These are phyloP conservation scores for Huiozyma sinensis DNA, from an alignment of 805 yeast species.

Conservation along the genomic window DNA sequence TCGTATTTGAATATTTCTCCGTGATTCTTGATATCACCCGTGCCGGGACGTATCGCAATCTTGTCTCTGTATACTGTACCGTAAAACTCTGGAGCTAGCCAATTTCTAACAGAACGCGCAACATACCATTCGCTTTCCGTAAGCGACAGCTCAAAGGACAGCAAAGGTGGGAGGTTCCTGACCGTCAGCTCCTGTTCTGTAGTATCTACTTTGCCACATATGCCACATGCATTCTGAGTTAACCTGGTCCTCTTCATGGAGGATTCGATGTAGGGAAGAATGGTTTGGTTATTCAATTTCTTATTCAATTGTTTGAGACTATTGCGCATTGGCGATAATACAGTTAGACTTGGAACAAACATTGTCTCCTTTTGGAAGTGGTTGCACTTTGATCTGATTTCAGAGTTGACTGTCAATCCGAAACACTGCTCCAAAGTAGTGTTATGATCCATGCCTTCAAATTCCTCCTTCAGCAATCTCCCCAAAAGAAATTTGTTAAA, in stretches of 20 bases:
- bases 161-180: conserved; percentile 50
- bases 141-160: conserved; percentile 51
- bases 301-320: conserved; percentile 22
- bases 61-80: conserved; percentile 32
- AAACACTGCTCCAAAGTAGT: conserved; percentile 23
- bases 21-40: conserved; percentile 21
- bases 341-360: conserved; percentile 17
- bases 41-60: conserved; percentile 27
- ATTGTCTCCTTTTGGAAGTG: conserved; percentile 13
- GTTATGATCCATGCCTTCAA: conserved; percentile 13
- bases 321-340: conserved; percentile 21
- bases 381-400: conserved; percentile 16
- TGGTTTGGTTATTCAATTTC: conserved; percentile 28
- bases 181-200: conserved; percentile 45
- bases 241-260: conserved; percentile 44
- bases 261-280: conserved; percentile 50
- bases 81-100: conserved; percentile 57
- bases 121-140: conserved; percentile 43
- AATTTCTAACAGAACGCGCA: conserved; percentile 39
- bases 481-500: conserved; percentile 21
- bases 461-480: conserved; percentile 21
- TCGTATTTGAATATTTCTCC: conserved; percentile 40
- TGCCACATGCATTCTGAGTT: conserved; percentile 42
- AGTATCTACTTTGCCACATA: conserved; percentile 40
- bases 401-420: conserved; percentile 21